Base-by-base conservation (phyloP, 768 basidiomycete genomes). In the Cystoderma amianthinum region DNA sequence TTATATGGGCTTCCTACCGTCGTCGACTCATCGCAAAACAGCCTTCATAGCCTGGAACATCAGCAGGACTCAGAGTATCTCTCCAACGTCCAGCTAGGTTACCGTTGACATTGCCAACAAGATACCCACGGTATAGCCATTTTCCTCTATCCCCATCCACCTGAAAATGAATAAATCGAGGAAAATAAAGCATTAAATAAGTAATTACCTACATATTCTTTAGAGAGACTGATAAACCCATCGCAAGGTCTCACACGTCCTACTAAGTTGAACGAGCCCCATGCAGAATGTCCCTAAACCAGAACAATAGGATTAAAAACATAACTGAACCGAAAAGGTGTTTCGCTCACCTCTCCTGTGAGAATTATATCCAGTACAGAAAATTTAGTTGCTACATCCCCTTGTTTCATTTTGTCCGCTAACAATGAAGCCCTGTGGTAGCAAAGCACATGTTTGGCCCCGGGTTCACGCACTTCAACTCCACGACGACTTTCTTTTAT, bases 61-160 rank as follows among this genome's bases (percentile, higher is more conserved):
- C 61, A 7, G 71, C 58, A 0, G 80, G 77, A 37, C 79, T 90
- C 34, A 87, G 58, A 2, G 85, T 85, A 52, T 95, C 92, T 47
- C 91, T 69, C 91, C 91, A 95, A 35, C 91, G 70, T 23, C 92
- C 91, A 13, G 85, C 79, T 24, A 91, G 59, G 52, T 81, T 80
- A 7, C 85, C 84, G 45, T 84, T 68, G 13, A 62, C 58, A 43
- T 78, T 74, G 5, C 85, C 86, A 25, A 89, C 73, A 38, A 91
- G 66, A 59, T 87, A 91, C 9, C 88, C 88, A 36, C 89, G 74
- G 58, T 93, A 93, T 17, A 91, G 61, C 90, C 90, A 93, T 50
- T 72, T 78, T 9, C 89, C 90, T 44, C 91, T 70, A 43, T 82
- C 82, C 18, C 74, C 78, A 44, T 78, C 74, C n/a, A 73, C 62